phyloP scores from a whole-genome alignment of 1,284 basidiomycete species.

The Phenoliferia sp. region DNA sequence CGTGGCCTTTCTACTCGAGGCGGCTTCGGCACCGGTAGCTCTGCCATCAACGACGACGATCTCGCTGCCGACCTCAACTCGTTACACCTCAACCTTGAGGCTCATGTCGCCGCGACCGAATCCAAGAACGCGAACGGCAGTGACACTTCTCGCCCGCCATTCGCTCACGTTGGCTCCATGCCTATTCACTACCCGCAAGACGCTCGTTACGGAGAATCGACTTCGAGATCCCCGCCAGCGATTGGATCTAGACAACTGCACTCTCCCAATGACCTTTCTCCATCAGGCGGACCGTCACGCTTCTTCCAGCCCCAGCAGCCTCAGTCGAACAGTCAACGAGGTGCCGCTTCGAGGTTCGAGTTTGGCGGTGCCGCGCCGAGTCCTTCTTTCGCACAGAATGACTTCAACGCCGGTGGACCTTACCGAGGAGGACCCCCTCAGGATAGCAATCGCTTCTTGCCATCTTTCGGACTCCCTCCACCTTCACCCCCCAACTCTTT shows the following conservation, averaged over 20 bases:
- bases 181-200: conserved; percentile 23
- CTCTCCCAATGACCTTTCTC: not conserved
- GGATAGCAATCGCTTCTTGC: not conserved
- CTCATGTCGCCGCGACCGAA: conserved; percentile 27
- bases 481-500: not conserved
- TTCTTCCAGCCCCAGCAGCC: conserved; percentile 27
- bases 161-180: conserved; percentile 25
- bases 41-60: conserved; percentile 38
- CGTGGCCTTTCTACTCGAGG: not conserved
- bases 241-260: conserved; percentile 1
- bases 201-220: conserved; percentile 12
- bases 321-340: conserved; percentile 23
- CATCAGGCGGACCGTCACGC: conserved; percentile 15
- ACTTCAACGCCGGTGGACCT: not conserved
- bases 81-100: conserved; percentile 37
- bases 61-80: conserved; percentile 38
- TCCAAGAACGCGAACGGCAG: not conserved
- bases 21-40: conserved; percentile 23
- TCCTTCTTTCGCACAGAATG: not conserved
- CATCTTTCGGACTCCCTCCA: conserved; percentile 10
- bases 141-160: not conserved
- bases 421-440: not conserved
- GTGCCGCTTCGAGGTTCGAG: conserved; percentile 18
- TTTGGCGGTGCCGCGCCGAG: conserved; percentile 13
- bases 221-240: conserved; percentile 17